Evolutionary conservation across 305 asterid genomes (phyloP).

Genomic region (Rubia balearica): DNA sequence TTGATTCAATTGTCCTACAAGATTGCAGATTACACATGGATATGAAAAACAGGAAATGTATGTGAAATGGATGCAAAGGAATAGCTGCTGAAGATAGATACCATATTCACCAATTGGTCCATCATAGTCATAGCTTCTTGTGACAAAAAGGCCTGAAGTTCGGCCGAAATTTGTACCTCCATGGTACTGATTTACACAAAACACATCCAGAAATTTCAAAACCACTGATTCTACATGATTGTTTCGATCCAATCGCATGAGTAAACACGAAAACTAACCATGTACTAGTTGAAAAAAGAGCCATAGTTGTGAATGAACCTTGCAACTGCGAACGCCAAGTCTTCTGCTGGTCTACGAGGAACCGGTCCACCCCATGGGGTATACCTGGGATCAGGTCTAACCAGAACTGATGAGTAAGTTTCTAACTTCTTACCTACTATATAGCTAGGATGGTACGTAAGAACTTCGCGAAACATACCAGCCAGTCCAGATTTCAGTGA

Average conservation of each 20-base stretch:
- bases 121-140: constrained; percentile 91
- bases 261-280: constrained; percentile 41
- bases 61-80: neutral
- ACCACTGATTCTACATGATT: neutral
- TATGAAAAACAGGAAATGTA: neutral
- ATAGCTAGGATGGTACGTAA: neutral
- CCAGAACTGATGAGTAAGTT: neutral
- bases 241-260: neutral
- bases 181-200: constrained; percentile 52
- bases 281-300: constrained; percentile 81
- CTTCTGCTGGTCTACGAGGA: constrained; percentile 71
- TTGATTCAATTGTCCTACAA: constrained; percentile 51
- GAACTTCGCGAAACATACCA: constrained; percentile 33
- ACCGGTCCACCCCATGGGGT: constrained; percentile 44
- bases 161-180: constrained; percentile 98
- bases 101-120: constrained; percentile 98
- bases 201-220: constrained; percentile 8
- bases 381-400: neutral
- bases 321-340: constrained; percentile 80
- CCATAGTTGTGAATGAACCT: constrained; percentile 83
- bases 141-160: constrained; percentile 84
- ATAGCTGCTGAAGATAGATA: constrained; percentile 13
- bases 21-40: neutral
- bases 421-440: neutral
- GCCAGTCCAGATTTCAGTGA: constrained; percentile 88